Conservation (phyloP, 352 stramenopile species). For the Hyaloperonospora arabidopsidis region DNA sequence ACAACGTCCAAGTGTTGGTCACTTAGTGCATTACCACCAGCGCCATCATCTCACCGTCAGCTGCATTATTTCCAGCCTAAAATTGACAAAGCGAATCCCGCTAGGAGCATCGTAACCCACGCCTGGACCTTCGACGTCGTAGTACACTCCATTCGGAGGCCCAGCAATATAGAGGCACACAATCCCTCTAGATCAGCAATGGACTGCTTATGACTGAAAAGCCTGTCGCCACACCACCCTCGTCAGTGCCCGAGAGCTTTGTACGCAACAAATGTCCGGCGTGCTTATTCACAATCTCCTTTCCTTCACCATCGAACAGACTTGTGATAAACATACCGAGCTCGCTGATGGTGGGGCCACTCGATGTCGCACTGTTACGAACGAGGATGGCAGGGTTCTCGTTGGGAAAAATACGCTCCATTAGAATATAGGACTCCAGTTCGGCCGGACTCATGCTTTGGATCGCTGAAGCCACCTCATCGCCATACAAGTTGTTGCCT, state of each 20-base stretch:
- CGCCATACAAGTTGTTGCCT: conserved; percentile 96
- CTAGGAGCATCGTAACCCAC: too few species aligned
- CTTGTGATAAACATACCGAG: conserved; percentile 92
- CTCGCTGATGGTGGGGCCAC: conserved; percentile 89
- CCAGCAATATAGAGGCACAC: too few species aligned
- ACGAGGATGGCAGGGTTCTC: conserved; percentile 70
- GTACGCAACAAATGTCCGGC: conserved; percentile 93
- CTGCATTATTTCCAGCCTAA: too few species aligned
- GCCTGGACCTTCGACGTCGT: too few species aligned
- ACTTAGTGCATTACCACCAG: too few species aligned
- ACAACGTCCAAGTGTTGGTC: too few species aligned
- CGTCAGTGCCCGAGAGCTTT: conserved; percentile 92
- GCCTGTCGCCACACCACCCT: conserved; percentile 93
- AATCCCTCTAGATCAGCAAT: conserved; percentile 63
- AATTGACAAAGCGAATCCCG: too few species aligned
- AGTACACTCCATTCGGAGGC: too few species aligned
- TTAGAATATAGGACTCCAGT: conserved; percentile 91
- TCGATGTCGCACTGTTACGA: conserved; percentile 60
- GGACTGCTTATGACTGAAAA: conserved; percentile 91
- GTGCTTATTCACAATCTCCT: conserved; percentile 90
- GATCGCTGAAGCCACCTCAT: conserved; percentile 86
- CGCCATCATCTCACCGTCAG: too few species aligned
- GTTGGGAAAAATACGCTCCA: conserved; percentile 93
- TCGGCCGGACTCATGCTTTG: conserved; percentile 59
- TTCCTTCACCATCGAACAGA: conserved; percentile 58